These are phyloP conservation scores for Arctium minus DNA, from an alignment of 129 eudicot genomes.

Conservation along the genomic window DNA sequence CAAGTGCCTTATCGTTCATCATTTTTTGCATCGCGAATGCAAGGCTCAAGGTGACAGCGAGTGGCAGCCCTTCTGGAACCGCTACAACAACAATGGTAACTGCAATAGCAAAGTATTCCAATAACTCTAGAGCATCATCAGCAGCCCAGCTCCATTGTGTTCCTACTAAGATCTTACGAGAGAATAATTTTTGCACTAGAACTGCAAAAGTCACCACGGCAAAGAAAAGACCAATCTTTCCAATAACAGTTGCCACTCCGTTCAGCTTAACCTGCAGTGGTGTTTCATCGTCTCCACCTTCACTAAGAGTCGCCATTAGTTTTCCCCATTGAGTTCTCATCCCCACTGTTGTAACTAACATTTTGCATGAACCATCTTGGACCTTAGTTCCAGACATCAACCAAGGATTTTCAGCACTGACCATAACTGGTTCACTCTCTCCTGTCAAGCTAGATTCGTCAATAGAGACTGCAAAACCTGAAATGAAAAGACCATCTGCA, in stretches of 20 bases:
- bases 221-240: constrained; percentile 87
- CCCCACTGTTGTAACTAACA: constrained; percentile 89
- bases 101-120: constrained; percentile 89
- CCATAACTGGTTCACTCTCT: constrained; percentile 91
- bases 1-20: constrained; percentile 98
- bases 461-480: constrained; percentile 81
- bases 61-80: constrained; percentile 96
- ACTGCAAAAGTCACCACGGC: constrained; percentile 90
- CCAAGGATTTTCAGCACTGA: constrained; percentile 69
- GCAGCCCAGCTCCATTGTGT: constrained; percentile 61
- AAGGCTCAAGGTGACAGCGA: constrained; percentile 89
- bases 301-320: constrained; percentile 89
- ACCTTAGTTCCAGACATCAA: constrained; percentile 93
- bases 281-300: constrained; percentile 96
- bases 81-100: constrained; percentile 97
- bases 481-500: constrained; percentile 93
- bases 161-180: constrained; percentile 52
- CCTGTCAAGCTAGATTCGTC: constrained; percentile 96
- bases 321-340: constrained; percentile 99
- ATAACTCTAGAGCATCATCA: constrained; percentile 64
- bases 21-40: constrained; percentile 95
- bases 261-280: constrained; percentile 88
- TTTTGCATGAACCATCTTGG: constrained; percentile 96
- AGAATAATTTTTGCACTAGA: constrained; percentile 53
- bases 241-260: constrained; percentile 92